Conservation (phyloP, 228 moss, liverwort and hornwort genomes). For the Sphagnum magellanicum region DNA sequence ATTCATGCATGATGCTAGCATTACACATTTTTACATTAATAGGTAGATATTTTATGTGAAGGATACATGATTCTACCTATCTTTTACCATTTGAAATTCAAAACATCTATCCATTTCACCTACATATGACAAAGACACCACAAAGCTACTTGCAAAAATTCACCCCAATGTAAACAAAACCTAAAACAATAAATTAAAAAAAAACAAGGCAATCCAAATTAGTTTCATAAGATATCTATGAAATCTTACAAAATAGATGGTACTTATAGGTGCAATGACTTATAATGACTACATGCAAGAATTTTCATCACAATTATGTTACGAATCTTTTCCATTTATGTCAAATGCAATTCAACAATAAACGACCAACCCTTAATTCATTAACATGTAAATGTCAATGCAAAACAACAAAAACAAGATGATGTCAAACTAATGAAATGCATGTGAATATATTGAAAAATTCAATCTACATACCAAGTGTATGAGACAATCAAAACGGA, state of each 20-base stretch:
- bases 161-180: conserved; percentile 33
- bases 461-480: conserved; percentile 27
- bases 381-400: too few relatives aligned
- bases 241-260: too few relatives aligned
- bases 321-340: neutral
- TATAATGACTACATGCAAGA: conserved; percentile 48
- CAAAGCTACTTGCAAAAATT: conserved; percentile 43
- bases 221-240: too few relatives aligned
- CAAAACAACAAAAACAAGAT: too few relatives aligned
- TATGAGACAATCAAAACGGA: conserved; percentile 71
- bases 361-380: too few relatives aligned
- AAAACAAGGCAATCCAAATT: too few relatives aligned
- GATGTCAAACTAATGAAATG: neutral
- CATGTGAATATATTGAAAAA: neutral
- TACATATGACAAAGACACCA: conserved; percentile 39
- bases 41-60: too few relatives aligned
- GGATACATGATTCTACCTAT: too few relatives aligned
- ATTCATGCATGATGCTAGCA: too few relatives aligned
- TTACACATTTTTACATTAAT: too few relatives aligned
- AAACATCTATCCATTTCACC: conserved; percentile 4
- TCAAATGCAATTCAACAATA: too few relatives aligned
- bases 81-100: too few relatives aligned
- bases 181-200: neutral
- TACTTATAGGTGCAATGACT: conserved; percentile 59
- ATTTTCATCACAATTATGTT: neutral